Evolutionary conservation across 352 stramenopile species (phyloP).

Genomic region (Chrysophaeum taylorii): DNA sequence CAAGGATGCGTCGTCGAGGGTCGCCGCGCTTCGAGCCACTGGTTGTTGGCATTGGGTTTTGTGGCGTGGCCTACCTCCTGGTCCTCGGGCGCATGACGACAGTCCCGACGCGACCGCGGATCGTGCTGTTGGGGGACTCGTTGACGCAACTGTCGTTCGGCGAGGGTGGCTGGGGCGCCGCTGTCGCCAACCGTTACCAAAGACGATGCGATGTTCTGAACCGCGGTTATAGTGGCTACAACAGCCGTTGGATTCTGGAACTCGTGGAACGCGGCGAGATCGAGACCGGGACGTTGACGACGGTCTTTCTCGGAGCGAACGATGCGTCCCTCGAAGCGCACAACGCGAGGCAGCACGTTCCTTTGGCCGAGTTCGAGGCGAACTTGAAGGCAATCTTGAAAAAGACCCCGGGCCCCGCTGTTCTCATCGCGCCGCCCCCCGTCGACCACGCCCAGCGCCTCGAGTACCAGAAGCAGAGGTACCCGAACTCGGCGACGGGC

Average conservation of each 20-base stretch:
- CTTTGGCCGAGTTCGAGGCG: slow-evolving; percentile 17
- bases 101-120: neutral
- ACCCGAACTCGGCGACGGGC: neutral
- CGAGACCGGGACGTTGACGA: neutral
- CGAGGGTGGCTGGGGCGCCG: slow-evolving; percentile 18
- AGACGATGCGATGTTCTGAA: slow-evolving; percentile 23
- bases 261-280: neutral
- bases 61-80: too few relatives aligned
- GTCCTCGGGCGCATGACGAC: too few relatives aligned
- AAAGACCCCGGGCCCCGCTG: neutral
- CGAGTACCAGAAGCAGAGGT: slow-evolving; percentile 11
- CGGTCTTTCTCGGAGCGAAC: slow-evolving; percentile 1
- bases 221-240: slow-evolving; percentile 23
- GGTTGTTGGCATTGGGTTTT: too few relatives aligned
- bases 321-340: slow-evolving; percentile 3
- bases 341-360: slow-evolving; percentile 18
- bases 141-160: slow-evolving; percentile 25
- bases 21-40: too few relatives aligned
- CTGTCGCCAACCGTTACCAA: slow-evolving; percentile 16
- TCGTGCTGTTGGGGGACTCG: slow-evolving; percentile 29
- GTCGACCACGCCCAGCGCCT: slow-evolving; percentile 16
- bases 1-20: too few relatives aligned
- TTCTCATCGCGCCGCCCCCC: slow-evolving; percentile 21
- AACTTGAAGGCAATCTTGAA: slow-evolving; percentile 20
- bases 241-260: slow-evolving; percentile 16